Evolutionary conservation across 768 basidiomycete genomes (phyloP).

Genomic region (Lentinula lateritia): DNA sequence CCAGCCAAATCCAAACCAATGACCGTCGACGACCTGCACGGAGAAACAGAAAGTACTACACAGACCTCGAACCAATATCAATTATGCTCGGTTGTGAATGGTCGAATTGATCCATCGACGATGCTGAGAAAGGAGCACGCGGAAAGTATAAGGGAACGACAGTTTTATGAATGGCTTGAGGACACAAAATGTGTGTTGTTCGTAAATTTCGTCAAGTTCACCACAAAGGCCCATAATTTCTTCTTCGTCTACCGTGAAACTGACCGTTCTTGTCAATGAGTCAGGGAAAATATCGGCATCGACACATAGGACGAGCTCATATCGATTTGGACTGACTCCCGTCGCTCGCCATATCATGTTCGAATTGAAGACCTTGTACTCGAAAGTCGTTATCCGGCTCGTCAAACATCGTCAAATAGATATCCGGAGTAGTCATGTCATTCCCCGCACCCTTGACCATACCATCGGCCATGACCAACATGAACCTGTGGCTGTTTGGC

Average conservation of each 20-base stretch:
- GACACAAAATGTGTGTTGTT: conserved; percentile 99
- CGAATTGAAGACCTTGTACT: conserved; percentile 99
- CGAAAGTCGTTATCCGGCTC: conserved; percentile 99
- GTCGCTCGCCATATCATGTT: conserved; percentile 78
- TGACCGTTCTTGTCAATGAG: conserved; percentile 91
- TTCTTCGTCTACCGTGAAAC: conserved; percentile 93
- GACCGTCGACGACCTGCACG: conserved; percentile 85
- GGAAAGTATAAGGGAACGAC: conserved; percentile 94
- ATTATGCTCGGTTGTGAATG: conserved; percentile 93
- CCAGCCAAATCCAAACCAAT: conserved; percentile 95
- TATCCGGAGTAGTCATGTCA: conserved; percentile 85
- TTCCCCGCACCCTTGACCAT: conserved; percentile 98
- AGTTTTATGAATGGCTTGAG: conserved; percentile 98
- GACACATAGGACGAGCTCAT: conserved; percentile 92
- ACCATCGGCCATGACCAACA: conserved; percentile 94
- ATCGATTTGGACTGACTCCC: conserved; percentile 92
- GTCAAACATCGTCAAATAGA: conserved; percentile 93
- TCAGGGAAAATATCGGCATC: conserved; percentile 99
- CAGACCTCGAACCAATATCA: conserved; percentile 92
- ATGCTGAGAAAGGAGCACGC: conserved; percentile 89
- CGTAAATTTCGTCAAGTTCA: conserved; percentile 90
- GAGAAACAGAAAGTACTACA: conserved; percentile 99
- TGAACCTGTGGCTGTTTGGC: conserved; percentile 94
- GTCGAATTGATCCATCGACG: conserved; percentile 99
- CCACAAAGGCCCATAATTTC: conserved; percentile 99